Conservation (phyloP, 805 yeast genomes). For the Pichia gijzeniarum region DNA sequence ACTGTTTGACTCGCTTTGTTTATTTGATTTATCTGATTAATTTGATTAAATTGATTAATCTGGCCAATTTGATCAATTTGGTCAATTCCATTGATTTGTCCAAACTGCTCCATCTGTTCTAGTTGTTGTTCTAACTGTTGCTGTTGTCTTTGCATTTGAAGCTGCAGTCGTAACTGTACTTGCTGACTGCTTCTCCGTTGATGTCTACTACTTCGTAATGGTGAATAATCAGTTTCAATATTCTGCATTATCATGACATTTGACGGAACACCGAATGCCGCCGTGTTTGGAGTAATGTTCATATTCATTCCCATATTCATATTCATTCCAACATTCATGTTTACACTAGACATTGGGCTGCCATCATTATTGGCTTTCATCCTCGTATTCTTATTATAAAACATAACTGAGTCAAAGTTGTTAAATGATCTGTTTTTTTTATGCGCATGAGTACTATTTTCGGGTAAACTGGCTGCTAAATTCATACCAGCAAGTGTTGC, state of each 20-base stretch:
- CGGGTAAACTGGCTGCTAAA: background rate
- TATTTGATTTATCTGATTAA: slow-evolving; percentile 4
- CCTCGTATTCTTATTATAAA: background rate
- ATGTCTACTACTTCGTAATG: background rate
- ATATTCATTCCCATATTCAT: too few species aligned
- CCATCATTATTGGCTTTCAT: background rate
- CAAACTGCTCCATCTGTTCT: slow-evolving; percentile 3
- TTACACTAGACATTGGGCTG: background rate
- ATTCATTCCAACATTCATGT: too few species aligned
- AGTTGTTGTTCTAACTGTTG: slow-evolving; percentile 14
- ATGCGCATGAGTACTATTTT: background rate
- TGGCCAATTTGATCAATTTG: background rate
- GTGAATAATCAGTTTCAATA: slow-evolving; percentile 3
- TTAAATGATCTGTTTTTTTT: background rate
- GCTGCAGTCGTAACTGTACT: slow-evolving; percentile 4
- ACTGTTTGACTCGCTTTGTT: background rate
- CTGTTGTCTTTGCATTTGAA: slow-evolving; percentile 10
- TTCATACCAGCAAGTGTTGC: background rate
- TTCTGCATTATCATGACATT: background rate
- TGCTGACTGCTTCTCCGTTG: slow-evolving; percentile 7
- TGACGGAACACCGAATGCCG: background rate
- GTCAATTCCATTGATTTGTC: background rate
- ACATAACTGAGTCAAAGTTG: background rate
- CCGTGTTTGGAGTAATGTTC: too few species aligned
- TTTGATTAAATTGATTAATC: slow-evolving; percentile 1